Conservation (phyloP, 805 yeast species). For the Yamadazyma sp. region DNA sequence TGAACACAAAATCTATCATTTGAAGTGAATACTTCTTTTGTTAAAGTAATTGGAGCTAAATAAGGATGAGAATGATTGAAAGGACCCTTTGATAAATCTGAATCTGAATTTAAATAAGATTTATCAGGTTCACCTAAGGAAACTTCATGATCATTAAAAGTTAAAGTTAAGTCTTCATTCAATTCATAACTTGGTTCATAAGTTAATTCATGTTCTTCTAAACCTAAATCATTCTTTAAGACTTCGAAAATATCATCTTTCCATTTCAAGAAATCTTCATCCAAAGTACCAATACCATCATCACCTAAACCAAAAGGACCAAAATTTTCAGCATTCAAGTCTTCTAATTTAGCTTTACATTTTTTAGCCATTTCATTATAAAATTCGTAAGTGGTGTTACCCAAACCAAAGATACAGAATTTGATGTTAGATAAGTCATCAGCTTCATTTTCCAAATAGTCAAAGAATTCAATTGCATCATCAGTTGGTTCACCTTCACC, state of each 20-base stretch:
- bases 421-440: constrained; percentile 56
- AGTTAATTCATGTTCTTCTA: constrained; percentile 75
- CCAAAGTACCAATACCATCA: constrained; percentile 92
- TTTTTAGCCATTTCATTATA: constrained; percentile 80
- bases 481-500: constrained; percentile 99
- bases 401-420: constrained; percentile 83
- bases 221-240: constrained; percentile 58
- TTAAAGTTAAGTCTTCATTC: constrained; percentile 30
- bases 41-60: constrained; percentile 58
- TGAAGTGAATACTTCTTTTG: constrained; percentile 71
- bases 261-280: constrained; percentile 94
- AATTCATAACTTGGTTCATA: constrained; percentile 69
- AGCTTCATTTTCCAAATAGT: constrained; percentile 57
- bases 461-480: constrained; percentile 79
- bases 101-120: constrained; percentile 29
- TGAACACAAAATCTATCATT: constrained; percentile 78
- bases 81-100: constrained; percentile 59
- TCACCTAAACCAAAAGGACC: constrained; percentile 90
- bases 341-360: constrained; percentile 45
- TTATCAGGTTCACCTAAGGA: constrained; percentile 79
- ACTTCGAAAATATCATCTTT: constrained; percentile 72
- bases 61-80: constrained; percentile 81
- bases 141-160: constrained; percentile 29
- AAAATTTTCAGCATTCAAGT: constrained; percentile 69
- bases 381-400: constrained; percentile 92